Percentiles rank a stretch among this genome's conserved stretches.
Conservation (phyloP, 176 grass and related monocot genomes). For the Bolboschoenus planiculmis region DNA sequence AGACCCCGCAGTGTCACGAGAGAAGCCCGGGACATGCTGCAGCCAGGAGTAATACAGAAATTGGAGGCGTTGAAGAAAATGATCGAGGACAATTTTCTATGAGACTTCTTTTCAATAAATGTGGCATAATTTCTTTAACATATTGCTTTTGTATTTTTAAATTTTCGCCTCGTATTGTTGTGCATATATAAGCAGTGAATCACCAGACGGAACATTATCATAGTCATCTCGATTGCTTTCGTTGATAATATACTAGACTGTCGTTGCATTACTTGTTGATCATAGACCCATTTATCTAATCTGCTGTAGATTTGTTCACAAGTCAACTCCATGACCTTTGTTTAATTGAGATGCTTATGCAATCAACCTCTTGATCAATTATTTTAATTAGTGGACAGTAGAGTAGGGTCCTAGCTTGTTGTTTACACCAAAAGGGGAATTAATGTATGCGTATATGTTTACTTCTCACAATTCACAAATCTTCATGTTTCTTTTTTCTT, state of each 20-base stretch:
- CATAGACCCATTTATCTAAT: neutral
- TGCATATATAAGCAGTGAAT: too few species aligned
- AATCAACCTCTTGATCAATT: neutral
- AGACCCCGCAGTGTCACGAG: slow-evolving; percentile 53
- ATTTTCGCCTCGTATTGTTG: neutral
- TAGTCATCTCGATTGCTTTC: neutral
- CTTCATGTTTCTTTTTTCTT: too few species aligned
- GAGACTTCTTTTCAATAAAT: neutral
- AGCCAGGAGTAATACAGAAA: slow-evolving; percentile 64
- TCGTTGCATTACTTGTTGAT: neutral
- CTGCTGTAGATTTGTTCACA: neutral
- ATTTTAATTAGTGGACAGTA: too few species aligned
- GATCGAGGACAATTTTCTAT: slow-evolving; percentile 64
- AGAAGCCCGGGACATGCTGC: slow-evolving; percentile 83
- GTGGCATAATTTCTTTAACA: too few species aligned
- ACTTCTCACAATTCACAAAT: neutral
- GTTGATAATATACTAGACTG: neutral
- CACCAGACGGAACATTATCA: too few species aligned
- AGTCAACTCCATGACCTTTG: neutral
- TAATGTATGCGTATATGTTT: neutral
- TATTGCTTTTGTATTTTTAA: neutral
- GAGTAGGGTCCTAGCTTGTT: neutral
- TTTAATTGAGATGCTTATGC: neutral
- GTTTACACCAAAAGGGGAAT: neutral
- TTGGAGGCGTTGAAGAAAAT: slow-evolving; percentile 56